phyloP scores from a whole-genome alignment of 352 stramenopile genomes.

The Globisporangium rhizosaccharum region DNA sequence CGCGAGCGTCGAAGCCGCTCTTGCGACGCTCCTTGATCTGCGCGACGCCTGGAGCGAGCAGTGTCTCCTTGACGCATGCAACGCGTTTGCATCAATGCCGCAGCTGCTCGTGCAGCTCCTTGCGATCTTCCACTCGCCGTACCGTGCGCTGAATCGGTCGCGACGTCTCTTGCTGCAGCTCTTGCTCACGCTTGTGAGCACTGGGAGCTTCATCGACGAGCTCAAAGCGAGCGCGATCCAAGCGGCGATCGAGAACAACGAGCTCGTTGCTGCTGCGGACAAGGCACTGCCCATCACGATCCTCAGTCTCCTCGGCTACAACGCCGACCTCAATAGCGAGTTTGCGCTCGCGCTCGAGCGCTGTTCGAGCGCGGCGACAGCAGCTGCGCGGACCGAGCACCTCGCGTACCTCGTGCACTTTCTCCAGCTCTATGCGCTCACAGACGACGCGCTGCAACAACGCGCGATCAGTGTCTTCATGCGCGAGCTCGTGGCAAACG shows the following conservation, averaged over 20 bases:
- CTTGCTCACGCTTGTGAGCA: slow-evolving; percentile 50
- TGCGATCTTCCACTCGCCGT: slow-evolving; percentile 26
- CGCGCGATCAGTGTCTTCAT: slow-evolving; percentile 51
- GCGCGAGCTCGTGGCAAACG: slow-evolving; percentile 28
- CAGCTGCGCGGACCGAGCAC: slow-evolving; percentile 23
- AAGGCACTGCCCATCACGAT: slow-evolving; percentile 59
- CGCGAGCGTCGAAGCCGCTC: slow-evolving; percentile 6
- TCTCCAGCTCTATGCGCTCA: slow-evolving; percentile 53
- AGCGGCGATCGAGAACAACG: slow-evolving; percentile 52
- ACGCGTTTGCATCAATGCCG: slow-evolving; percentile 1
- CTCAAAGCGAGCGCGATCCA: slow-evolving; percentile 50
- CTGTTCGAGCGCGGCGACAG: slow-evolving; percentile 21
- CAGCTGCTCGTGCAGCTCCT: slow-evolving; percentile 33
- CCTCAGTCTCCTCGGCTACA: slow-evolving; percentile 63
- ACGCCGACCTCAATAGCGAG: slow-evolving; percentile 59
- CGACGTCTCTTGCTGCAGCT: slow-evolving; percentile 46
- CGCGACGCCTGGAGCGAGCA: slow-evolving; percentile 14
- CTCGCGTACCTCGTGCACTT: slow-evolving; percentile 63
- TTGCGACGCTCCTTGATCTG: slow-evolving; percentile 9
- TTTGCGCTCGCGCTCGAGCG: slow-evolving; percentile 40
- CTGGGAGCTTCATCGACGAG: slow-evolving; percentile 40
- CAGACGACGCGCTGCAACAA: slow-evolving; percentile 38
- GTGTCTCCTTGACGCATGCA: slow-evolving; percentile 10
- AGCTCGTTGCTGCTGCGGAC: slow-evolving; percentile 35
- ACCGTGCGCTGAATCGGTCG: slow-evolving; percentile 15